Evolutionary conservation across 2,329 filamentous ascomycete species (phyloP), one percentile per base, ranked within the genome.

Genomic region (Sclerotinia sclerotiorum): DNA sequence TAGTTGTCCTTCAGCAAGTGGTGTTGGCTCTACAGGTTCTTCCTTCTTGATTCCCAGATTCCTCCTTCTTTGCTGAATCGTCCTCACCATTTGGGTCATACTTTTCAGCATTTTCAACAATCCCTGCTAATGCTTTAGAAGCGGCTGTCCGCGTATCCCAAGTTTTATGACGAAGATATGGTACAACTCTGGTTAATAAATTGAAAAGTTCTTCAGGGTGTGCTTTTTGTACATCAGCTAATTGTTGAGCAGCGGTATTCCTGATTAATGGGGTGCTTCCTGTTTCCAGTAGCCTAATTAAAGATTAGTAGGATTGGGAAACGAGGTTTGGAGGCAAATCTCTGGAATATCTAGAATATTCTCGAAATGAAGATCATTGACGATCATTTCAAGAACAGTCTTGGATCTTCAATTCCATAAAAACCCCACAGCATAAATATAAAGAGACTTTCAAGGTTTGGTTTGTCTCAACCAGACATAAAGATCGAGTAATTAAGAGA

Each of bases 141-240:
- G 96, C 91, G 66, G 95, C 96, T 70, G 90, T 94, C 74, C 96
- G 86, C 35, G 95, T 99, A 77, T 99, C 95, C 95, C 95, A 99
- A 77, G 94, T 94, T 79, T 94, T 97, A 74, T 95, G 94, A 69
- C 92, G 88, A 42, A 99, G 85, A 79, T 97, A 99, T 0, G 95
- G 94, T n/a, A 99, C 89, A 44, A 99, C 94, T 70, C 94, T 87
- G 42, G 93, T 94, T 17, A 99, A 85, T 8, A 99, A 85, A 77
- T 98, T 97, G 81, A 98, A 98, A 1, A 99, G 84, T 79, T 99
- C 96, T 81, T 99, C 94, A 0, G 95, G 95, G 76, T 98, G 95
- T 79, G 95, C 92, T 79, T 97, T 98, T 81, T 99, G 96, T 80
- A 97, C 95, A 81, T 99, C 95, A 71, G 94, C 95, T 72, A 99